phyloP scores from a whole-genome alignment of 345 rosid species.

The Draba incana region DNA sequence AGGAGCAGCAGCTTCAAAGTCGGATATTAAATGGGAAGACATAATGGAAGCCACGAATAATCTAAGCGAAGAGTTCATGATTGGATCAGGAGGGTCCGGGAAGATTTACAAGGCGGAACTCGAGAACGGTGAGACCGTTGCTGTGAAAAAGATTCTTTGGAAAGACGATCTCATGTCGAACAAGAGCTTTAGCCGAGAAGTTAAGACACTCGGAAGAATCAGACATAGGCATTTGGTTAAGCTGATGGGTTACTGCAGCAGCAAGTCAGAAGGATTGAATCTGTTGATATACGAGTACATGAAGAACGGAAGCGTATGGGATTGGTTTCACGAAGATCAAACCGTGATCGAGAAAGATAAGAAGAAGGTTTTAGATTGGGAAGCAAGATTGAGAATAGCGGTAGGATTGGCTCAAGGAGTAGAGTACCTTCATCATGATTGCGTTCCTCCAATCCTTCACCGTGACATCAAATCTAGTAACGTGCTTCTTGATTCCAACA shows the following conservation, averaged over 20 bases:
- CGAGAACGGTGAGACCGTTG: conserved; percentile 66
- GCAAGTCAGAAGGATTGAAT: conserved; percentile 63
- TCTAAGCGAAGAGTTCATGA: conserved; percentile 75
- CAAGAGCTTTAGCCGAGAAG: conserved; percentile 86
- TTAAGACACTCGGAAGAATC: conserved; percentile 77
- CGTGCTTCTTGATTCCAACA: conserved; percentile 70
- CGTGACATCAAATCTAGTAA: conserved; percentile 95
- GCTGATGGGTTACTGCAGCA: conserved; percentile 83
- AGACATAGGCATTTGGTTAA: conserved; percentile 89
- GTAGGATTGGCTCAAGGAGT: conserved; percentile 89
- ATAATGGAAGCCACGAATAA: conserved; percentile 80
- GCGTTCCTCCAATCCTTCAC: conserved; percentile 80
- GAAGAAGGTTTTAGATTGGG: conserved; percentile 75
- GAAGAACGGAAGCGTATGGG: conserved; percentile 96
- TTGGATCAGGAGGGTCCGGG: conserved; percentile 96
- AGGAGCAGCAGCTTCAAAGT: conserved; percentile 54
- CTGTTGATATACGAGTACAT: conserved; percentile 88
- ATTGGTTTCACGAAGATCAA: conserved; percentile 71
- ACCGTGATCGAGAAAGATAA: conserved; percentile 45
- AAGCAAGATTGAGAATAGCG: conserved; percentile 74
- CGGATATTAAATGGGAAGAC: conserved; percentile 78
- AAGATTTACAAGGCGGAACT: conserved; percentile 78
- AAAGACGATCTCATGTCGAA: conserved; percentile 74
- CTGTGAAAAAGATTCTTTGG: conserved; percentile 78
- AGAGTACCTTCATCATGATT: conserved; percentile 95